Evolutionary conservation across 345 rosid species (phyloP).

Genomic region (Bruguiera sexangula): DNA sequence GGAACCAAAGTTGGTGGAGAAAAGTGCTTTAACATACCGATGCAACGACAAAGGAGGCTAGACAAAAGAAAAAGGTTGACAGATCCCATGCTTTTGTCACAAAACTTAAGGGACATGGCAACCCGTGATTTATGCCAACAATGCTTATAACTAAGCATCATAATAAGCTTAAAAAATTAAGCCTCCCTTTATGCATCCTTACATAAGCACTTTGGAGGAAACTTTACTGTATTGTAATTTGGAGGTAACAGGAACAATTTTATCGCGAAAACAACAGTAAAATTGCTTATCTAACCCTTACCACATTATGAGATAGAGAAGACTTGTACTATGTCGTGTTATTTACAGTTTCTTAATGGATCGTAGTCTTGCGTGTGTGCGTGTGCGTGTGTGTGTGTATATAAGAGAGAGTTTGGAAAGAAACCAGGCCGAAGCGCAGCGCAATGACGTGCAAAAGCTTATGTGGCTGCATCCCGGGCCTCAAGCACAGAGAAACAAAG

Average conservation of each 20-base stretch:
- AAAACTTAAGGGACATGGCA: not conserved
- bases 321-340: too few relatives aligned
- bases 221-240: too few relatives aligned
- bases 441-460: constrained; percentile 11
- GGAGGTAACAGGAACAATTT: too few relatives aligned
- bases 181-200: not conserved
- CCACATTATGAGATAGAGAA: too few relatives aligned
- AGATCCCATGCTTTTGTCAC: not conserved
- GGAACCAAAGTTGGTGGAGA: not conserved
- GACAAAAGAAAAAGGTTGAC: not conserved
- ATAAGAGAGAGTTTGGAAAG: not conserved
- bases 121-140: constrained; percentile 4
- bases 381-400: not conserved
- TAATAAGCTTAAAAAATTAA: not conserved
- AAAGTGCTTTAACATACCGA: not conserved
- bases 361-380: not conserved
- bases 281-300: too few relatives aligned
- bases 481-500: constrained; percentile 13
- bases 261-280: too few relatives aligned
- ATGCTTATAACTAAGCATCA: constrained; percentile 5
- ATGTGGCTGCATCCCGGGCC: constrained; percentile 23
- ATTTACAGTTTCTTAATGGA: too few relatives aligned
- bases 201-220: too few relatives aligned
- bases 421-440: not conserved
- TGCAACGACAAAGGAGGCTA: too few relatives aligned